phyloP scores from a whole-genome alignment of 208 protist species.

The Crithidia thermophila region DNA sequence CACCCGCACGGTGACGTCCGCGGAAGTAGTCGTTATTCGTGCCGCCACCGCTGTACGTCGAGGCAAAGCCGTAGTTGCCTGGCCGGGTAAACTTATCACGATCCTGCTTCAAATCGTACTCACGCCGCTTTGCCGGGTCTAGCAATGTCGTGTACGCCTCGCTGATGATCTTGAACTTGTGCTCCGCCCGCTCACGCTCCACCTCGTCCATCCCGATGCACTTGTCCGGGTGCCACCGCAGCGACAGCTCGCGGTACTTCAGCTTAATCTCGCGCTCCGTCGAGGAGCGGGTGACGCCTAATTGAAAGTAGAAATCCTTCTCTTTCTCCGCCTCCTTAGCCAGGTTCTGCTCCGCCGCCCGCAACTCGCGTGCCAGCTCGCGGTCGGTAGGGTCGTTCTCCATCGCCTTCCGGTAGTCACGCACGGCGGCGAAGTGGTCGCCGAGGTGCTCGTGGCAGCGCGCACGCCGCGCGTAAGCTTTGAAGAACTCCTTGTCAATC shows the following conservation, averaged over 20 bases:
- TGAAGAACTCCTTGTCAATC: conserved; percentile 85
- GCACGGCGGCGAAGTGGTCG: conserved; percentile 78
- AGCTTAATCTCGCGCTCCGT: conserved; percentile 85
- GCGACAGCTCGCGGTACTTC: conserved; percentile 89
- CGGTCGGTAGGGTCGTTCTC: conserved; percentile 69
- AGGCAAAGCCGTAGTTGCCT: conserved; percentile 43
- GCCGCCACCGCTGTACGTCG: conserved; percentile 51
- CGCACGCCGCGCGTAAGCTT: conserved; percentile 89
- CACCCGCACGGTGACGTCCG: conserved; percentile 51
- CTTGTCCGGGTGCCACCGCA: conserved; percentile 93
- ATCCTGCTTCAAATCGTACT: conserved; percentile 86
- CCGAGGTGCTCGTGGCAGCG: conserved; percentile 84
- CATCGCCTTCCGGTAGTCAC: conserved; percentile 86
- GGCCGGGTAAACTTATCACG: conserved; percentile 47
- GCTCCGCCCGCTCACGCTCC: conserved; percentile 78
- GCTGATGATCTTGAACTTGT: conserved; percentile 92
- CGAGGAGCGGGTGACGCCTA: conserved; percentile 68
- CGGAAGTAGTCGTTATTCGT: conserved; percentile 51
- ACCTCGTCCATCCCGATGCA: conserved; percentile 66
- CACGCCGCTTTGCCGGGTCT: conserved; percentile 71
- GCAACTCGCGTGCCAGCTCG: conserved; percentile 76
- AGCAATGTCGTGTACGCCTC: conserved; percentile 83
- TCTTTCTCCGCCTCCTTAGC: conserved; percentile 81
- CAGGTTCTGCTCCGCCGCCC: conserved; percentile 63
- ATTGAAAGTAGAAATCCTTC: conserved; percentile 90